Conservation (phyloP, 139 green algal genomes). For the Closterium sp. region DNA sequence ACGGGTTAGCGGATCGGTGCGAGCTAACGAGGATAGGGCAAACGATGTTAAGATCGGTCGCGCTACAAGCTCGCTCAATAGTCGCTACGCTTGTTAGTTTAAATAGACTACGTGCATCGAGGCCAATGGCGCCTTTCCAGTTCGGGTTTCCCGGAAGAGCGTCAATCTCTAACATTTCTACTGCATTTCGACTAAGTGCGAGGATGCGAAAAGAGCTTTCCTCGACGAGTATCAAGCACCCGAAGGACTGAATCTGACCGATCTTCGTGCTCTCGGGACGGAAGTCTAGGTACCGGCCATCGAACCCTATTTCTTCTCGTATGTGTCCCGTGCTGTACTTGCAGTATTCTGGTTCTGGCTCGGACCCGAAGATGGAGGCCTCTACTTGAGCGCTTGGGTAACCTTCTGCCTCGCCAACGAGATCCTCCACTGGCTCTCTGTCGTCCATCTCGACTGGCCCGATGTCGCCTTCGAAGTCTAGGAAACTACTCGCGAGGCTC, state of each 20-base stretch:
- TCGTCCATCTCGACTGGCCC: neutral
- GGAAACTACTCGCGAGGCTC: neutral
- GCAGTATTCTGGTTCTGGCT: neutral
- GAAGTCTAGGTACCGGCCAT: neutral
- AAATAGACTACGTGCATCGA: neutral
- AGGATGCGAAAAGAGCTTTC: neutral
- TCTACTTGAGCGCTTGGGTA: neutral
- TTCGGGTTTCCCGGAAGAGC: neutral
- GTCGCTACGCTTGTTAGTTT: neutral
- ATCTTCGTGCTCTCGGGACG: neutral
- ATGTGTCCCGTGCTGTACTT: neutral
- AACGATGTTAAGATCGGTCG: constrained; percentile 16
- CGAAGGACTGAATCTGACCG: neutral
- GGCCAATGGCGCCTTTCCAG: neutral
- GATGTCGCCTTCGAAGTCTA: neutral
- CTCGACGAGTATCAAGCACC: neutral
- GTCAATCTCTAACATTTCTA: neutral
- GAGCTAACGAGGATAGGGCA: constrained; percentile 8
- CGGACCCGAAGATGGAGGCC: neutral
- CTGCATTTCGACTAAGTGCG: neutral
- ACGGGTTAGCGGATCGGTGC: neutral
- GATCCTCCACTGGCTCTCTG: neutral
- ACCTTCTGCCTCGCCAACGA: neutral
- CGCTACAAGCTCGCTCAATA: neutral
- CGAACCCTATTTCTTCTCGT: neutral